Evolutionary conservation across 805 yeast genomes (phyloP), one percentile per base, ranked within the genome.

Genomic region (Wickerhamiella azymoides): DNA sequence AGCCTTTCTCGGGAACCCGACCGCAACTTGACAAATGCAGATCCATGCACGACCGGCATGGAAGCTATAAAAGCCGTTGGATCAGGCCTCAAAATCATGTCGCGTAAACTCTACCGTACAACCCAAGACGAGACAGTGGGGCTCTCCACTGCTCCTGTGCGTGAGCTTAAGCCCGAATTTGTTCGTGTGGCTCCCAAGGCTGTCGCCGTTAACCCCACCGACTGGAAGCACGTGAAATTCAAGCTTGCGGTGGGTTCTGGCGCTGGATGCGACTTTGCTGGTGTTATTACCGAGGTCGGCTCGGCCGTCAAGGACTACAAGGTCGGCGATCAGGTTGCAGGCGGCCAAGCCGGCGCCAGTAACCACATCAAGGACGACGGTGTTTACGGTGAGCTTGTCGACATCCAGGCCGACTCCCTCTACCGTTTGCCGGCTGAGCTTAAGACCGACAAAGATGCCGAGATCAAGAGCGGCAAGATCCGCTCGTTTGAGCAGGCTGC

Each of bases 141-240:
- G 17, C 40, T 37, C 18, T 13, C 17, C 10, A 9, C 27, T 5
- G 19, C 30, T n/a, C 27, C 27, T 5, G 11, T 37, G 4, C 27
- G 30, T 11, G 17, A 19, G 28, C 40, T 37, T 18, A 17, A 21
- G 27, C 10, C 28, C 28, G 40, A 24, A 2, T 25, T 24, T 24
- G 54, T 79, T 10, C 59, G 78, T n/a, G 59, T 80, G 46, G 70
- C 74, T 57, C 65, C 73, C 5, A 59, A 61, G 21, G 76, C 82
- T 8, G 71, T 61, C 46, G 84, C 80, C 1, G 67, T 70, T 32
- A 80, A 80, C 55, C 86, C 85, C 39, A 73, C 80, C 6, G 88
- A 80, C 56, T 77, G 80, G 79, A 77, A 77, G 54, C 82, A 77
- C 53, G 57, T 70, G 38, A 66, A 56, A 3, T 58, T 45, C 44